Conservation (phyloP, 352 stramenopile genomes). For the Pythium dissotocum region DNA sequence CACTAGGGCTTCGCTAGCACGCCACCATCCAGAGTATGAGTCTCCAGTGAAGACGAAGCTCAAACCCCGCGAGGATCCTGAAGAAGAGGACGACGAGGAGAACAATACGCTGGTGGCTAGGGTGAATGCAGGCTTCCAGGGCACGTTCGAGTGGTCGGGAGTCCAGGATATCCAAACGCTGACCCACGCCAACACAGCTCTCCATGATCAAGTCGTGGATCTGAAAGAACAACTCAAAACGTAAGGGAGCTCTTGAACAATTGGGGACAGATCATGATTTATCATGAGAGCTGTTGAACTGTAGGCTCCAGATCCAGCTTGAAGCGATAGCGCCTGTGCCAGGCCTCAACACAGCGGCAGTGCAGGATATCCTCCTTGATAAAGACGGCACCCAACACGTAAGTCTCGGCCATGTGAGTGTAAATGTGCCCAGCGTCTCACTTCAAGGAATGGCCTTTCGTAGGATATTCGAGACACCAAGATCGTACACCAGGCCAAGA, state of each 20-base stretch:
- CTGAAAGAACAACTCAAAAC: constrained; percentile 64
- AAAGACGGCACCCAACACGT: constrained; percentile 63
- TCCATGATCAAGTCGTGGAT: constrained; percentile 43
- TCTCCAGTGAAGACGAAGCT: constrained; percentile 5
- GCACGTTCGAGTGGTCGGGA: constrained; percentile 48
- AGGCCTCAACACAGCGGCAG: constrained; percentile 45
- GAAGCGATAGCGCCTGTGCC: constrained; percentile 67
- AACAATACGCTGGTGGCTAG: not conserved
- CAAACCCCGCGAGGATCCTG: constrained; percentile 10
- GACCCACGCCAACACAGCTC: constrained; percentile 53
- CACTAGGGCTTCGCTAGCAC: not conserved
- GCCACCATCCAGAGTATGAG: constrained; percentile 18
- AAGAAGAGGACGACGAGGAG: constrained; percentile 29
- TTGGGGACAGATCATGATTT: too few relatives aligned
- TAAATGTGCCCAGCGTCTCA: not conserved
- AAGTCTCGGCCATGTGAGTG: not conserved
- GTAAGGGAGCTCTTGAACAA: constrained; percentile 26
- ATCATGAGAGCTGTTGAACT: not conserved
- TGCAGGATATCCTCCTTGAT: constrained; percentile 67
- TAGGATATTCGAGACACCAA: constrained; percentile 77
- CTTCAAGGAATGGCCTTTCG: not conserved
- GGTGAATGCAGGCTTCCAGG: constrained; percentile 18
- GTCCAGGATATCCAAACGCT: constrained; percentile 63
- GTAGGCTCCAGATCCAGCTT: constrained; percentile 66
- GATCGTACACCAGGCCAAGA: constrained; percentile 79